phyloP scores from a whole-genome alignment of 2,329 filamentous ascomycete species.

The Cladophialophora psammophila region DNA sequence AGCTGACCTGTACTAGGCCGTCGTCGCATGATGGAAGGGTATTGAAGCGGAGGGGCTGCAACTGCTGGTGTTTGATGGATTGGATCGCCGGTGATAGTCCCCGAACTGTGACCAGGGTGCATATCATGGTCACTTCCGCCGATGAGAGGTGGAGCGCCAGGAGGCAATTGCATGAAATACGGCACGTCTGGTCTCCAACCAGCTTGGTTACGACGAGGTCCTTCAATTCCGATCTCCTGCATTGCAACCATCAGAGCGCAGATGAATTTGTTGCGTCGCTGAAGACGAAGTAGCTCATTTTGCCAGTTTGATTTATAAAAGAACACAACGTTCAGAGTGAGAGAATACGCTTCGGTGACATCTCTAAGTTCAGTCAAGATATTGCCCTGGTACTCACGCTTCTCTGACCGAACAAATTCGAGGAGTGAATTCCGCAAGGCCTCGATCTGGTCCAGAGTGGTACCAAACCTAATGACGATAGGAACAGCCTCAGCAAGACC shows the following conservation, averaged over 20 bases:
- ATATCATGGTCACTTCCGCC: slow-evolving; percentile 51
- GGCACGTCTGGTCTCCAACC: slow-evolving; percentile 72
- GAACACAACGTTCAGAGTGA: slow-evolving; percentile 91
- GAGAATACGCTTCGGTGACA: slow-evolving; percentile 81
- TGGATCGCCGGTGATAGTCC: slow-evolving; percentile 44
- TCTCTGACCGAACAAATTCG: slow-evolving; percentile 82
- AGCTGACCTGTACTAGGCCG: slow-evolving; percentile 48
- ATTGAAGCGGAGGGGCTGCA: slow-evolving; percentile 39
- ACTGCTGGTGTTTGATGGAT: slow-evolving; percentile 26
- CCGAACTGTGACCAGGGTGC: slow-evolving; percentile 51
- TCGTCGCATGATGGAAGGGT: slow-evolving; percentile 64
- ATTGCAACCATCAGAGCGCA: slow-evolving; percentile 89
- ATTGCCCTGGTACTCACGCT: slow-evolving; percentile 86
- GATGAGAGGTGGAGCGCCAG: slow-evolving; percentile 55
- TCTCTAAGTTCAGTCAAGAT: slow-evolving; percentile 84
- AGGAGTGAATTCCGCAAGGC: slow-evolving; percentile 79
- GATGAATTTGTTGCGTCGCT: slow-evolving; percentile 92
- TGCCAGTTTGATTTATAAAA: slow-evolving; percentile 99
- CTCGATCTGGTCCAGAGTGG: slow-evolving; percentile 81
- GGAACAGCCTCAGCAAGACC: slow-evolving; percentile 85
- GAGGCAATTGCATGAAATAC: slow-evolving; percentile 64
- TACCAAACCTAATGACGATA: slow-evolving; percentile 87
- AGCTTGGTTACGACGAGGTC: slow-evolving; percentile 75
- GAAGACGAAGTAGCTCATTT: slow-evolving; percentile 88
- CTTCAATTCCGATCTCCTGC: slow-evolving; percentile 83